Percentiles rank a stretch among this genome's conserved stretches.
Conservation (phyloP, 768 basidiomycete species). For the Melanogaster broomeanus region DNA sequence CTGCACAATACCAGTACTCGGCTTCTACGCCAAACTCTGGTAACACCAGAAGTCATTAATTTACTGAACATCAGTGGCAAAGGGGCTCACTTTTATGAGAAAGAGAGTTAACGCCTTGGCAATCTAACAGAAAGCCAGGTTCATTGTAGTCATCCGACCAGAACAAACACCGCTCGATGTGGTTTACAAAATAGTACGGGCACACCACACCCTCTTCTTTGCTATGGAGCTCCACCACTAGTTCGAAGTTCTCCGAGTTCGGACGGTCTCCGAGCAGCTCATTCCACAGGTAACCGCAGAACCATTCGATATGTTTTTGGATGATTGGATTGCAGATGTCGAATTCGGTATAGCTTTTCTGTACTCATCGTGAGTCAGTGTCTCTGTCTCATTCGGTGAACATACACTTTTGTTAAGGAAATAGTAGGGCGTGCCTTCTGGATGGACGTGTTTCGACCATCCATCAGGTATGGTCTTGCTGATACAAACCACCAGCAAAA, state of each 20-base stretch:
- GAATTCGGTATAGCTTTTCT: slow-evolving; percentile 52
- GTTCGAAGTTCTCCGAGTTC: slow-evolving; percentile 30
- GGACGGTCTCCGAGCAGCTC: slow-evolving; percentile 17
- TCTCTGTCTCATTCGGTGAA: not conserved
- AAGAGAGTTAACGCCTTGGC: slow-evolving; percentile 39
- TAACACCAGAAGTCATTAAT: not conserved
- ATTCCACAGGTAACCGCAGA: slow-evolving; percentile 12
- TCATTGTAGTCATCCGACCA: slow-evolving; percentile 45
- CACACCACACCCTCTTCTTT: slow-evolving; percentile 16
- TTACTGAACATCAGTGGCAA: not conserved
- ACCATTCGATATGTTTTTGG: slow-evolving; percentile 31
- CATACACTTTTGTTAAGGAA: slow-evolving; percentile 15
- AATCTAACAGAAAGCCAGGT: slow-evolving; percentile 31
- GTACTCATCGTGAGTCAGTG: not conserved
- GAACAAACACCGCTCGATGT: slow-evolving; percentile 43
- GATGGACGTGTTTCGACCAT: slow-evolving; percentile 19
- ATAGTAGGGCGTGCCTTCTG: slow-evolving; percentile 25
- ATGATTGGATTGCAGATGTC: slow-evolving; percentile 41
- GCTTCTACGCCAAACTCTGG: slow-evolving; percentile 21
- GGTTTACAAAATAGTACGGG: slow-evolving; percentile 50
- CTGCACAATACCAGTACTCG: slow-evolving; percentile 24
- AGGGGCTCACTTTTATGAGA: slow-evolving; percentile 41
- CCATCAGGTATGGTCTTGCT: not conserved
- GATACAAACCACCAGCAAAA: not conserved
- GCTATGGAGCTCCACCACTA: slow-evolving; percentile 40